phyloP scores from a whole-genome alignment of 2,329 filamentous ascomycete species.

The Sphaceloma murrayae region DNA sequence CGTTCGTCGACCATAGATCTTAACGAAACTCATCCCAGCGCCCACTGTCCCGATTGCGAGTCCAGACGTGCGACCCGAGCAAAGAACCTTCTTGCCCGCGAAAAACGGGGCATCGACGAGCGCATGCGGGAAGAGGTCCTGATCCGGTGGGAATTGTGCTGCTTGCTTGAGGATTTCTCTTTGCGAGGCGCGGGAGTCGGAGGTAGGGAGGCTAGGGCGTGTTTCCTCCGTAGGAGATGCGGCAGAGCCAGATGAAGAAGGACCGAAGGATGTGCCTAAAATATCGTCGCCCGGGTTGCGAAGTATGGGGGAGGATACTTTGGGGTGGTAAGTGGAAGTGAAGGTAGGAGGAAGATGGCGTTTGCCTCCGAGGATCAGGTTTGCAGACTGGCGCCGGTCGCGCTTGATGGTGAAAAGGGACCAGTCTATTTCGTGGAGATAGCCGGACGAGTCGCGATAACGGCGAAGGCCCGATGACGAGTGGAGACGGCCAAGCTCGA shows the following conservation, averaged over 20 bases:
- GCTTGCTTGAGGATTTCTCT: constrained; percentile 5
- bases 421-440: constrained; percentile 89
- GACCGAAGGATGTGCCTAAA: constrained; percentile 3
- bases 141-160: constrained; percentile 27
- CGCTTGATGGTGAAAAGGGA: constrained; percentile 67
- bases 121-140: constrained; percentile 34
- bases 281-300: constrained; percentile 7
- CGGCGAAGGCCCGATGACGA: constrained; percentile 84
- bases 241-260: neutral
- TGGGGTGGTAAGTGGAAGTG: constrained; percentile 23
- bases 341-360: neutral
- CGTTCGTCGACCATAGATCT: constrained; percentile 73
- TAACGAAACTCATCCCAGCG: constrained; percentile 70
- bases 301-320: constrained; percentile 29
- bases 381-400: constrained; percentile 60
- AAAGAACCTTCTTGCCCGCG: constrained; percentile 71
- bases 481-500: constrained; percentile 71
- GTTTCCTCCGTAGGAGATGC: too few species aligned
- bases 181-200: too few species aligned
- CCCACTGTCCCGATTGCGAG: constrained; percentile 70
- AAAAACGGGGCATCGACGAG: constrained; percentile 52
- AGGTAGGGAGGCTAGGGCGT: too few species aligned
- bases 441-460: constrained; percentile 38
- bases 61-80: constrained; percentile 77
- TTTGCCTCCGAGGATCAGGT: constrained; percentile 53